Conservation (phyloP, 305 asterid genomes). For the Lippia alba region DNA sequence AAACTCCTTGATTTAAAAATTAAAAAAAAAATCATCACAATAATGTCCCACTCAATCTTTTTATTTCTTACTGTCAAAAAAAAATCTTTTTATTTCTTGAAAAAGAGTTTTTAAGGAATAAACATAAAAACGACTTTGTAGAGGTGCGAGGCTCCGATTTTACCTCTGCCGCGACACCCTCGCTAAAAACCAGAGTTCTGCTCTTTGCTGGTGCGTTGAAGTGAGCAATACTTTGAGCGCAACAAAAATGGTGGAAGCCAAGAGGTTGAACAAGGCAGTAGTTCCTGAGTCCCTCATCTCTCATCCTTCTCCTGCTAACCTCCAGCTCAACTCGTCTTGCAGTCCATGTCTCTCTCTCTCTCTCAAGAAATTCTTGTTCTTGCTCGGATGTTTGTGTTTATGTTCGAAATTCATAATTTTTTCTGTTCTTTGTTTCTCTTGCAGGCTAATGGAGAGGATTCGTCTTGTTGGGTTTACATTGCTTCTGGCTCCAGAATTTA, state of each 20-base stretch:
- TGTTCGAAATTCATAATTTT: slow-evolving; percentile 3
- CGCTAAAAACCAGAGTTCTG: background rate
- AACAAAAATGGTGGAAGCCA: slow-evolving; percentile 63
- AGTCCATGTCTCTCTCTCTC: slow-evolving; percentile 50
- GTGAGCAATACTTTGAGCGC: background rate
- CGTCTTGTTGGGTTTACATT: slow-evolving; percentile 81
- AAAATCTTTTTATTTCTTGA: too few relatives aligned
- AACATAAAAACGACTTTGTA: background rate
- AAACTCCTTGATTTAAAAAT: too few relatives aligned
- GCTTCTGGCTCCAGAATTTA: slow-evolving; percentile 79
- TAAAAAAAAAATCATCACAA: too few relatives aligned
- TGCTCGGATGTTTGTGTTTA: background rate
- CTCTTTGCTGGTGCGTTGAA: background rate
- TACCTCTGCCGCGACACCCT: background rate
- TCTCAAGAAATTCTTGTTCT: background rate
- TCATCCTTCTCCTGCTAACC: slow-evolving; percentile 78
- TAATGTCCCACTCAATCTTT: too few relatives aligned
- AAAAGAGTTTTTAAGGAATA: too few relatives aligned
- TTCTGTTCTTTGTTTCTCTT: background rate
- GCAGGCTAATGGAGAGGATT: slow-evolving; percentile 59
- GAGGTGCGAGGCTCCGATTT: background rate
- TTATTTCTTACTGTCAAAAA: too few relatives aligned
- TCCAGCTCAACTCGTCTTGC: slow-evolving; percentile 92
- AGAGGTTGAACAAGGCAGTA: slow-evolving; percentile 71
- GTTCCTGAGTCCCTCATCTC: slow-evolving; percentile 68